Evolutionary conservation across 1,284 basidiomycete genomes (phyloP), one percentile per base, ranked within the genome.

Genomic region (Porodaedalea pini): DNA sequence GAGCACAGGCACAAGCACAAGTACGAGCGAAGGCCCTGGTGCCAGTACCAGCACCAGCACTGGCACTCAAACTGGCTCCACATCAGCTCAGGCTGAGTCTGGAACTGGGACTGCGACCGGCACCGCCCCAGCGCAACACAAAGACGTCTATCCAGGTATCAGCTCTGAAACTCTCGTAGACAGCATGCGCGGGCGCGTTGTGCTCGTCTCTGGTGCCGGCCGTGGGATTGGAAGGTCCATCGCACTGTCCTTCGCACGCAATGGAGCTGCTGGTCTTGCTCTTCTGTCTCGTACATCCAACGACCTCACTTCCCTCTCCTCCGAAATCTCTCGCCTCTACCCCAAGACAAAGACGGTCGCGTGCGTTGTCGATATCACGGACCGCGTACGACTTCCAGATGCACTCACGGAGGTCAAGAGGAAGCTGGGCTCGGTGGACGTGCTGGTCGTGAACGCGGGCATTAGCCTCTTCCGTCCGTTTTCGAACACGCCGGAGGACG

Each of bases 151-250:
- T 39, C 37, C 21, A 13, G 52, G 39, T 17, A 44, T 54, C 39
- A 54, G 39, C 21, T 40, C 52, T 11, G 19, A 13, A 19, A 21
- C 25, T n/a, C 40, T 54, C 23, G 43, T 40, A 21, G 3, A 27
- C 3, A 31, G 13, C 37, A 32, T 54, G 52, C 2, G n/a, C 8
- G 41, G 41, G 4, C 23, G 32, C 7, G 31, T 45, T 27, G 29
- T 47, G n/a, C 23, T 54, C 32, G 43, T 54, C 53, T 31, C 53
- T 11, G 53, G 53, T 17, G 53, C 53, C 17, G 32, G 53, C 43
- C 40, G 53, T 27, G 53, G 53, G 15, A 54, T 54, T 13, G 53
- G 53, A 2, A 21, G 31, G n/a, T 21, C 53, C 17, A 54, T 54
- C 21, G 53, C 53, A 4, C 40, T 54, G 2, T 39, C 53, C 25